Evolutionary conservation across 1,284 basidiomycete genomes (phyloP).

Genomic region (Boletus calvinii): DNA sequence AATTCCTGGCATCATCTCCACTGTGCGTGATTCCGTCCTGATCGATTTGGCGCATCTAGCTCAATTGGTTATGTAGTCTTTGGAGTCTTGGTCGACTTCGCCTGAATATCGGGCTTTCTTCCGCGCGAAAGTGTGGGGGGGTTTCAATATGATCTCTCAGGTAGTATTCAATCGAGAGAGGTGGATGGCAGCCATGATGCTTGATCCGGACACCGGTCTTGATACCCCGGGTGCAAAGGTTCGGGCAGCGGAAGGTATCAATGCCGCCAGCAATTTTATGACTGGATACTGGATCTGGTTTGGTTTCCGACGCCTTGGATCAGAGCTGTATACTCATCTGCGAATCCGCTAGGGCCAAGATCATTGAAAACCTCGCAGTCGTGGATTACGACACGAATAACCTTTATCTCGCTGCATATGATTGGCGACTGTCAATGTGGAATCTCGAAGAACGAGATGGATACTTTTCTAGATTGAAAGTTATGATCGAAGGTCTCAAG

Average conservation of each 20-base stretch:
- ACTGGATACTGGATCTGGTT: slow-evolving; percentile 96
- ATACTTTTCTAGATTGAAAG: slow-evolving; percentile 89
- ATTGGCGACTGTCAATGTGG: slow-evolving; percentile 89
- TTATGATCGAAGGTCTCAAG: slow-evolving; percentile 84
- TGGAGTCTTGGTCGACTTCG: slow-evolving; percentile 85
- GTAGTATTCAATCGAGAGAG: slow-evolving; percentile 81
- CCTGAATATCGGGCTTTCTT: slow-evolving; percentile 80
- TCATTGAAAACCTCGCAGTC: slow-evolving; percentile 91
- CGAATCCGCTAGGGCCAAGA: slow-evolving; percentile 66
- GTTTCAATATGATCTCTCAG: slow-evolving; percentile 82
- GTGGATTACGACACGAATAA: slow-evolving; percentile 92
- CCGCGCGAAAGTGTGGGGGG: slow-evolving; percentile 85
- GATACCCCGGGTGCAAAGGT: slow-evolving; percentile 91
- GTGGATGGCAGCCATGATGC: slow-evolving; percentile 89
- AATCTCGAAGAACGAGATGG: slow-evolving; percentile 92
- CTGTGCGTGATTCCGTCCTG: slow-evolving; percentile 42
- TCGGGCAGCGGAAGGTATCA: slow-evolving; percentile 89
- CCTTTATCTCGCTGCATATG: slow-evolving; percentile 83
- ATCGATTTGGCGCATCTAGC: background rate
- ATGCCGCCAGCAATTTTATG: slow-evolving; percentile 89
- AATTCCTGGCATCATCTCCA: slow-evolving; percentile 79
- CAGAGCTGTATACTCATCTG: slow-evolving; percentile 1
- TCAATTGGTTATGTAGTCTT: slow-evolving; percentile 44
- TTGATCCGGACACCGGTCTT: slow-evolving; percentile 90
- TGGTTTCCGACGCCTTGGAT: background rate